Evolutionary conservation across 2,329 filamentous ascomycete genomes (phyloP).

Genomic region (Stachybotrys chartarum): DNA sequence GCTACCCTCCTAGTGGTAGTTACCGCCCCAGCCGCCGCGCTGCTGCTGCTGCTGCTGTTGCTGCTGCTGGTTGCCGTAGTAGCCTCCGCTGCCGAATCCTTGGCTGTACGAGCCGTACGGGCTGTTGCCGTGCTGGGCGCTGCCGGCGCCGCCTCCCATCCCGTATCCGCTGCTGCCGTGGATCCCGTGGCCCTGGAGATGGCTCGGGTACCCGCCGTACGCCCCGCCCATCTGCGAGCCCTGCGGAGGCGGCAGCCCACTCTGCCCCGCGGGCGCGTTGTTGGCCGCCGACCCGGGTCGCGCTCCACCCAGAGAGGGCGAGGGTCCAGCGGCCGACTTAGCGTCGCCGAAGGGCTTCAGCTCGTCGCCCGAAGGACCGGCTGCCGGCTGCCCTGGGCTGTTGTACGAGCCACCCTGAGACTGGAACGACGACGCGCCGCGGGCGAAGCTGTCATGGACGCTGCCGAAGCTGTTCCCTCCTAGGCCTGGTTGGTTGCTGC

Average conservation of each 20-base stretch:
- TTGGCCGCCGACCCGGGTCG: slow-evolving; percentile 54
- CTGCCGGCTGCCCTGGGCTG: slow-evolving; percentile 39
- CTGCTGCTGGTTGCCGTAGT: slow-evolving; percentile 37
- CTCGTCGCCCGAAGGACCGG: slow-evolving; percentile 39
- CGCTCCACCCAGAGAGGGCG: slow-evolving; percentile 47
- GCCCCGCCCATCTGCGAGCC: slow-evolving; percentile 44
- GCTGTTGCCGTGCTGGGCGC: slow-evolving; percentile 44
- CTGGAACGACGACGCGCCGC: slow-evolving; percentile 46
- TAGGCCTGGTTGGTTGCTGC: slow-evolving; percentile 41
- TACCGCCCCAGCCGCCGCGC: slow-evolving; percentile 51
- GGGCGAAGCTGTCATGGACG: slow-evolving; percentile 48
- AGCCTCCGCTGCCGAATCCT: slow-evolving; percentile 38
- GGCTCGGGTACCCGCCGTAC: slow-evolving; percentile 49
- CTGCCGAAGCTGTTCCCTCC: slow-evolving; percentile 44
- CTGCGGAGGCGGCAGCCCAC: slow-evolving; percentile 50
- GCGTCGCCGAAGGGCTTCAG: slow-evolving; percentile 52
- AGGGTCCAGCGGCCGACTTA: slow-evolving; percentile 47
- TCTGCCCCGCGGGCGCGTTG: slow-evolving; percentile 39
- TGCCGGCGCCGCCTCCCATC: slow-evolving; percentile 41
- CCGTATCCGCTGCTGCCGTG: slow-evolving; percentile 50
- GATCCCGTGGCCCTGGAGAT: slow-evolving; percentile 44
- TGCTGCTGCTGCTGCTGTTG: slow-evolving; percentile 33
- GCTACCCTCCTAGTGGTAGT: slow-evolving; percentile 44
- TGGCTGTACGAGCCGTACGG: slow-evolving; percentile 48
- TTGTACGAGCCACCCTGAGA: slow-evolving; percentile 48